Percentiles rank a stretch among this genome's conserved stretches.
Evolutionary conservation across 805 yeast genomes (phyloP).

Genomic region (Candida michaelii): DNA sequence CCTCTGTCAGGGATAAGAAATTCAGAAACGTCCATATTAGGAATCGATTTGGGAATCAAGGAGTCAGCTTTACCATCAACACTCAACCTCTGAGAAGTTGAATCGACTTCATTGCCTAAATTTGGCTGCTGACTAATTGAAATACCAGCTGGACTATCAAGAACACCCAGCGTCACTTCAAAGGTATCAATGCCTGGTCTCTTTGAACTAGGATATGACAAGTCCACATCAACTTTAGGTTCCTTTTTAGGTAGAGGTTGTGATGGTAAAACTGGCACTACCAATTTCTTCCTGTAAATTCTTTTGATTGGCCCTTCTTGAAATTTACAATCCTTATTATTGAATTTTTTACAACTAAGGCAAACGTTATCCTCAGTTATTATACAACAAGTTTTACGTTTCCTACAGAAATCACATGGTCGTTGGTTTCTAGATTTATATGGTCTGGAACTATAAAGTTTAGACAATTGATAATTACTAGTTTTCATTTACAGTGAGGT

Average conservation of each 20-base stretch:
- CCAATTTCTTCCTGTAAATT: conserved; percentile 7
- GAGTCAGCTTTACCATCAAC: too few relatives aligned
- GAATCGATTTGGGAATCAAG: too few relatives aligned
- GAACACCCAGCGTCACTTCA: too few relatives aligned
- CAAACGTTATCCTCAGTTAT: conserved; percentile 32
- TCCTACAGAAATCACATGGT: conserved; percentile 37
- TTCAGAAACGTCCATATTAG: too few relatives aligned
- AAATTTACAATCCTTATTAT: conserved; percentile 29
- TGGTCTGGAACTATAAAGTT: conserved; percentile 21
- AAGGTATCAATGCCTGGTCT: too few relatives aligned
- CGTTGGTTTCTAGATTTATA: conserved; percentile 34
- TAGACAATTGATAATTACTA: conserved; percentile 11
- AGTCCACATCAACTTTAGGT: too few relatives aligned
- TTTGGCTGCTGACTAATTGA: too few relatives aligned
- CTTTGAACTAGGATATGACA: too few relatives aligned
- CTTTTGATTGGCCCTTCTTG: conserved; percentile 29
- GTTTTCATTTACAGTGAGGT: conserved; percentile 5
- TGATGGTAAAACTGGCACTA: conserved; percentile 9
- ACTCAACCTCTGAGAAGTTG: too few relatives aligned
- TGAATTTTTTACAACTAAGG: conserved; percentile 29
- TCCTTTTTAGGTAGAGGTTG: neutral
- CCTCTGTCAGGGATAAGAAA: too few relatives aligned
- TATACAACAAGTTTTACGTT: conserved; percentile 35
- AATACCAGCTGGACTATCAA: too few relatives aligned
- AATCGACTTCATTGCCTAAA: too few relatives aligned